Conservation (phyloP, 192 early-diverging fungal genomes). For the Coemansia sp. region DNA sequence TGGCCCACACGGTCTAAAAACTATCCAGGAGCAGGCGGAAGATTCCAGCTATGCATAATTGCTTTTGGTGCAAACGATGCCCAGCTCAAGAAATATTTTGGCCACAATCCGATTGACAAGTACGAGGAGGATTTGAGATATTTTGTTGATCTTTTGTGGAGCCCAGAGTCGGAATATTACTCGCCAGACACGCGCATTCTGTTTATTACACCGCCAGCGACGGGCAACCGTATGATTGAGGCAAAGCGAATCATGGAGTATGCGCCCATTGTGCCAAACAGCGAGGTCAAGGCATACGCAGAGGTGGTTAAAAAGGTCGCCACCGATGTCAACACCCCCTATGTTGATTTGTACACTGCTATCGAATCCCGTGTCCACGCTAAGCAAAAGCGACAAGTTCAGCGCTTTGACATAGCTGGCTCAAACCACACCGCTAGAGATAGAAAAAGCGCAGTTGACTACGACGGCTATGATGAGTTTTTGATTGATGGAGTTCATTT, state of each 20-base stretch:
- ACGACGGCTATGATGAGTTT: constrained; percentile 26
- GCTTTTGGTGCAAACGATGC: constrained; percentile 84
- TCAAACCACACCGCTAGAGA: background rate
- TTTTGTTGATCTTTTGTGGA: constrained; percentile 58
- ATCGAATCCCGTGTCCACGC: constrained; percentile 27
- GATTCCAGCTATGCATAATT: constrained; percentile 33
- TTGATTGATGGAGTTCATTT: constrained; percentile 60
- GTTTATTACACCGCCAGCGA: constrained; percentile 66
- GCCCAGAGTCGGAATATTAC: constrained; percentile 55
- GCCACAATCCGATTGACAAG: constrained; percentile 57
- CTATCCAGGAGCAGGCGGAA: constrained; percentile 1
- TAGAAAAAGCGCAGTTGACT: background rate
- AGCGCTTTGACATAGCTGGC: too few relatives aligned
- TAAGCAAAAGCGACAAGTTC: background rate
- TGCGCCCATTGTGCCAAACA: constrained; percentile 17
- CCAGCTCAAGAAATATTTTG: constrained; percentile 23
- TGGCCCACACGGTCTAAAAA: constrained; percentile 1
- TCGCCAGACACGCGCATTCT: constrained; percentile 61
- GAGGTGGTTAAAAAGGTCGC: constrained; percentile 46
- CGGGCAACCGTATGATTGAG: constrained; percentile 54
- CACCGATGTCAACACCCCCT: constrained; percentile 22
- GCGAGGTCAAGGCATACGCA: constrained; percentile 39
- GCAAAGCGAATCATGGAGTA: background rate
- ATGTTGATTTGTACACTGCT: constrained; percentile 37
- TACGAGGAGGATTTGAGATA: constrained; percentile 59